Base-by-base conservation (phyloP, 768 basidiomycete species). In the Boletellus emodensis region DNA sequence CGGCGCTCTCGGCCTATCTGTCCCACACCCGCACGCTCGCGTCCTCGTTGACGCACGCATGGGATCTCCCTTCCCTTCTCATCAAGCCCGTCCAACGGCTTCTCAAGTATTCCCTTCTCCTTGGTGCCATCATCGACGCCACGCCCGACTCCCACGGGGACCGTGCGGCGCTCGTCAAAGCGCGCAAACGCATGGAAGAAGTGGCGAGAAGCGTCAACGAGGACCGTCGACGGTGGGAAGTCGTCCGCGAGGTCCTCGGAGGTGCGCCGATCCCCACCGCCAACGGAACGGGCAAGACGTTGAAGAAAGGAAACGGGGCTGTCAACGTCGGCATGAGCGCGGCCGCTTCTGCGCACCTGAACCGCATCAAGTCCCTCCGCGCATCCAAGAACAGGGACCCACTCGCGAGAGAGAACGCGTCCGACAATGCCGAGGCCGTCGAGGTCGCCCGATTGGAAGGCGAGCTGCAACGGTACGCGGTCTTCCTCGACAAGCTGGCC, bases 71-170 rank as follows among this genome's bases (percentile, higher is more conserved):
- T 6, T 93, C 92, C 0, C 80, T 97, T 35, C 85, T 99, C 53
- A 97, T 99, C 69, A 97, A 98, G 69, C 96, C 96, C 32, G 92
- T 99, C 4, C 96, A 98, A 63, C 84, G 95, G 14, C 78, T 97
- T 48, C 83, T 97, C 56, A 98, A 97, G 65, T 99, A 99, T 63
- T 83, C 90, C 0, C 79, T 98, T 9, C 79, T 99, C 26, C 81
- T 99, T 32, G 71, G 72, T 22, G 81, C 88, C 22, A 84, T 92
- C 56, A 79, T 86, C 46, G 82, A 85, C 44, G 85, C 84, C 61
- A 92, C 90, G 0, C 81, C 84, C 7, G 79, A 83, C 46, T 65
- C 68, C 20, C 87, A 90, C 61, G 71, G 74, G 1, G 90, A 91
- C 69, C 84, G 84, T 17, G 32, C 56, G 1, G 52, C 65, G 9